These are phyloP conservation scores for Hygrocybe punicea DNA, from an alignment of 768 basidiomycete species.

Conservation along the genomic window DNA sequence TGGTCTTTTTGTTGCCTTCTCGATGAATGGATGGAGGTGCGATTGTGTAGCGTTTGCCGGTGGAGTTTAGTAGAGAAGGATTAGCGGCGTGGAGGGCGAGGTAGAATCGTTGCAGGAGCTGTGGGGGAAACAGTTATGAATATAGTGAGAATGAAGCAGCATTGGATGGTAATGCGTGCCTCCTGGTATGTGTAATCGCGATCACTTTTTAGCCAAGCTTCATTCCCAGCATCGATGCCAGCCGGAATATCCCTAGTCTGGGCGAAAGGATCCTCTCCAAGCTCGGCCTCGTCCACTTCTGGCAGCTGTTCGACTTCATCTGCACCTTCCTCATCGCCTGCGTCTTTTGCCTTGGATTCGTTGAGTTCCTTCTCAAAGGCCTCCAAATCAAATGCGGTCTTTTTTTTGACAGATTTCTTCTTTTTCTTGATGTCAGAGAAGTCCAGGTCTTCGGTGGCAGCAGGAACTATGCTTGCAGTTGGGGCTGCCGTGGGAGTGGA, in stretches of 20 bases:
- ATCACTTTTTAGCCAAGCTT: conserved; percentile 89
- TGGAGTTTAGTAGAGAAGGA: conserved; percentile 79
- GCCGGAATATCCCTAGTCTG: conserved; percentile 51
- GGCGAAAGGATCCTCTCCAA: conserved; percentile 87
- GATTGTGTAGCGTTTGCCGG: conserved; percentile 94
- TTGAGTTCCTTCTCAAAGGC: conserved; percentile 92
- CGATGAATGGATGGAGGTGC: conserved; percentile 91
- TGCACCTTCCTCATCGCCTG: conserved; percentile 54
- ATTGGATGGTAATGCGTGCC: conserved; percentile 42
- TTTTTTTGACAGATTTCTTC: conserved; percentile 85
- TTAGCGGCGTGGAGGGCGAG: conserved; percentile 88
- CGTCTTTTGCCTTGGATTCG: conserved; percentile 59
- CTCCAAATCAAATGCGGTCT: conserved; percentile 83
- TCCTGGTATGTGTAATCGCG: conserved; percentile 96
- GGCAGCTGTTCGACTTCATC: conserved; percentile 63
- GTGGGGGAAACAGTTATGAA: conserved; percentile 6
- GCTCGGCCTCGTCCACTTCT: conserved; percentile 73
- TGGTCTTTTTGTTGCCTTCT: conserved; percentile 96
- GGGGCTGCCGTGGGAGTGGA: conserved; percentile 54
- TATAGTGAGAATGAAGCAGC: background rate
- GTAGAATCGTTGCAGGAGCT: conserved; percentile 95
- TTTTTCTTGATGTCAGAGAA: conserved; percentile 98
- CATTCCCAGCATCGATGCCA: conserved; percentile 69
- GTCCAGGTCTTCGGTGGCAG: conserved; percentile 77
- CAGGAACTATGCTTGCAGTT: conserved; percentile 38